Percentiles rank a stretch among this genome's conserved stretches.
Conservation (phyloP, 1,284 basidiomycete species). For the Ustilago curta region DNA sequence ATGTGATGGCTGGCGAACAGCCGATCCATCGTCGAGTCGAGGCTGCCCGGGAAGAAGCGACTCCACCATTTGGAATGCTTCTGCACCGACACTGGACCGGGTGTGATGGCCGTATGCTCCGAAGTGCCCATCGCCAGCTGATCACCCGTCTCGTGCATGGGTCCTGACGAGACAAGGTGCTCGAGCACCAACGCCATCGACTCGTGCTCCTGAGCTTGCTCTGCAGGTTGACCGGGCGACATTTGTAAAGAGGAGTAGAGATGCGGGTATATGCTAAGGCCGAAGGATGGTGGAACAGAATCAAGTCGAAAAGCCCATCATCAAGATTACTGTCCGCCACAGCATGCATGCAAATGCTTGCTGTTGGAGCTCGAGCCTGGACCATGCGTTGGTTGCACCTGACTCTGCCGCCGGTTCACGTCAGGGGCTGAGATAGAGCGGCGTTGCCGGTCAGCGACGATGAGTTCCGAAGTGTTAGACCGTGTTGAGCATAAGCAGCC, state of each 20-base stretch:
- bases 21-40: slow-evolving; percentile 44
- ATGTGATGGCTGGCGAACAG: slow-evolving; percentile 56
- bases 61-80: slow-evolving; percentile 43
- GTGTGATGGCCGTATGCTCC: slow-evolving; percentile 43
- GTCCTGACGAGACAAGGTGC: slow-evolving; percentile 44
- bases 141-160: slow-evolving; percentile 29
- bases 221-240: slow-evolving; percentile 3
- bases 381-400: too few relatives aligned
- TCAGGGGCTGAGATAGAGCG: slow-evolving; percentile 3
- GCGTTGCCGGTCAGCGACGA: neutral
- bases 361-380: too few relatives aligned
- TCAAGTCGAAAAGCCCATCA: neutral
- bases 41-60: slow-evolving; percentile 44
- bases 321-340: neutral
- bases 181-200: slow-evolving; percentile 42
- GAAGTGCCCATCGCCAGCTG: slow-evolving; percentile 21
- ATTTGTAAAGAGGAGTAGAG: neutral
- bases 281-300: slow-evolving; percentile 1
- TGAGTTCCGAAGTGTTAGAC: slow-evolving; percentile 3
- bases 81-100: slow-evolving; percentile 27
- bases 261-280: neutral
- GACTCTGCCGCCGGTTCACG: neutral
- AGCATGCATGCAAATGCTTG: slow-evolving; percentile 1
- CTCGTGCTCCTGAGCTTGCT: slow-evolving; percentile 36
- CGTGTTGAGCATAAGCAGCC: neutral